Evolutionary conservation across 495 filamentous ascomycete species (phyloP), one percentile per base, ranked within the genome.

Genomic region (Podospora anserina): DNA sequence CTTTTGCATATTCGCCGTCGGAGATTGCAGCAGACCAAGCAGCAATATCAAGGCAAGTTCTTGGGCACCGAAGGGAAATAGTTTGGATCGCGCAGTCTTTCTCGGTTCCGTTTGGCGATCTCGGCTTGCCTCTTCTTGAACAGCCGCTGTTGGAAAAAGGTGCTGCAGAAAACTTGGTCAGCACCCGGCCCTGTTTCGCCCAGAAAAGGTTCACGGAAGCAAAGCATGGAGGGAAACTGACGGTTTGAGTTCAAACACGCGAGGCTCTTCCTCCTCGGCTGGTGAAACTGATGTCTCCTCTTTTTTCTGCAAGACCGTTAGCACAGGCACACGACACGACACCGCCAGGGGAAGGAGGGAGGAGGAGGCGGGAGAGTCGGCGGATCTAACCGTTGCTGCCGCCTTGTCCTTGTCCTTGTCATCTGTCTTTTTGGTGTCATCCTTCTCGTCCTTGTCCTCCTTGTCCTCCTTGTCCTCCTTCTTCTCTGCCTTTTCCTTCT

Each of bases 181-280:
- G 39, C 23, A 23, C 39, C 15, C 39, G 15, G 39, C 30, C 4
- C 30, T 49, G 34, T 18, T 49, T 49, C 39, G 7, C 15, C 9
- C 39, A 49, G 15, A 49, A 49, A 3, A 13, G 2, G 39, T 49
- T 6, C 5, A 49, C 55, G 18, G 7, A 34, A 13, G 60, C 55
- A 61, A 19, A 23, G 23, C 23, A 23, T 23, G 23, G 23, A 5
- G 4, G 0, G 26, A 2, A 68, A 71, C 85, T 54, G 82, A 96
- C 92, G 90, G 94, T 71, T 96, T 91, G 71, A 99, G 81, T 68
- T 90, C 85, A 79, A 96, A 99, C 39, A 97, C 83, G 65, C 95
- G 84, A 60, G 93, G 92, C 71, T 88, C 87, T 65, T 87, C 85
- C 49, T 87, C 86, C 34, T 86, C 85, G 59, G 80, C 79, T 30